Evolutionary conservation across 805 yeast genomes (phyloP).

Genomic region (Suhomyces kilbournensis): DNA sequence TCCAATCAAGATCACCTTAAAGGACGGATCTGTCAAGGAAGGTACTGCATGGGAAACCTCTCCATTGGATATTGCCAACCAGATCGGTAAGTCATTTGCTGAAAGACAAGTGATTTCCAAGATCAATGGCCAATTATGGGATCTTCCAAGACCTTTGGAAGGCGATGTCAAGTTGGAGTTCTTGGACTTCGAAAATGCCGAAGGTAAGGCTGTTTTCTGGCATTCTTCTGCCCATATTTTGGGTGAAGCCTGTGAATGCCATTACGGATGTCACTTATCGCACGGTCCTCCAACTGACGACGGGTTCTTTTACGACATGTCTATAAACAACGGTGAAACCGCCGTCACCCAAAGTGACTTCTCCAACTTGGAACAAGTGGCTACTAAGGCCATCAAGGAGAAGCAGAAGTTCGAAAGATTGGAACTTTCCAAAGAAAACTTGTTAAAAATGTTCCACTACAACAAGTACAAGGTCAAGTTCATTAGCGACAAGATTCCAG

Average conservation of each 20-base stretch:
- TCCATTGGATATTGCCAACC: slow-evolving; percentile 81
- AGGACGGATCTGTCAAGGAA: slow-evolving; percentile 77
- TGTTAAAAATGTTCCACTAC: slow-evolving; percentile 89
- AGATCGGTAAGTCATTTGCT: slow-evolving; percentile 79
- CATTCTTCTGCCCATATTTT: slow-evolving; percentile 97
- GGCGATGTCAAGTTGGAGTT: slow-evolving; percentile 65
- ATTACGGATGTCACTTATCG: slow-evolving; percentile 84
- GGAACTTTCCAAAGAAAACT: slow-evolving; percentile 86
- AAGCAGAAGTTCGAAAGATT: slow-evolving; percentile 94
- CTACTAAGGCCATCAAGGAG: slow-evolving; percentile 88
- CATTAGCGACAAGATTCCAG: slow-evolving; percentile 86
- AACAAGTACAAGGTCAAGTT: slow-evolving; percentile 92
- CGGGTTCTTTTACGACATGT: slow-evolving; percentile 96
- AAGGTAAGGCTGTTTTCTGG: slow-evolving; percentile 96
- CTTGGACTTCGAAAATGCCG: slow-evolving; percentile 88
- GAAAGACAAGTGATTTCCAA: slow-evolving; percentile 91
- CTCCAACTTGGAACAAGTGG: slow-evolving; percentile 76
- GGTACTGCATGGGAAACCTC: slow-evolving; percentile 88
- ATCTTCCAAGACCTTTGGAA: slow-evolving; percentile 91
- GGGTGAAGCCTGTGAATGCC: slow-evolving; percentile 98
- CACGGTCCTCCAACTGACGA: slow-evolving; percentile 96
- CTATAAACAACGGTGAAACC: slow-evolving; percentile 69
- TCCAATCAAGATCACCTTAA: slow-evolving; percentile 75
- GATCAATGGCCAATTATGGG: slow-evolving; percentile 87
- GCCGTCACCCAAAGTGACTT: slow-evolving; percentile 79